Conservation (phyloP, 2,329 filamentous ascomycete species). For the Alternaria gansuensis region DNA sequence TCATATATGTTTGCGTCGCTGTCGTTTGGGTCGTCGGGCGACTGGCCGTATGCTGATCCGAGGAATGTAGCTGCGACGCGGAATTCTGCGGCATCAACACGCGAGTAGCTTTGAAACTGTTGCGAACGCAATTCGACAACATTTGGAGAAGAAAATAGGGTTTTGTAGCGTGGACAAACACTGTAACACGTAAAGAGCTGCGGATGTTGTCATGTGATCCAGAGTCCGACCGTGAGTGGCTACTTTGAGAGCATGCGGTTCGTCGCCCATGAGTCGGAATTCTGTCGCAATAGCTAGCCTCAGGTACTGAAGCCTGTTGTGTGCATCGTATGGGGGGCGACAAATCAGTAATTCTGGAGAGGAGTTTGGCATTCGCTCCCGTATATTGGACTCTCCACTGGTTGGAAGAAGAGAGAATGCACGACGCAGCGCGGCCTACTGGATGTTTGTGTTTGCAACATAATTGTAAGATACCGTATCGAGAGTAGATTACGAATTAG, state of each 20-base stretch:
- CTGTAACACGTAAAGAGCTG: background rate
- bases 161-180: background rate
- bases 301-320: background rate
- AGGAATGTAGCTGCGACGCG: background rate
- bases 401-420: background rate
- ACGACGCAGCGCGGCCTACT: background rate
- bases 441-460: too few species aligned
- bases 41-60: background rate
- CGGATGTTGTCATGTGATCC: background rate
- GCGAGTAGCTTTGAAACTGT: too few species aligned
- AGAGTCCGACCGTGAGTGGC: background rate
- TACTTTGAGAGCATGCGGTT: conserved; percentile 5
- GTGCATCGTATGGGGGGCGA: background rate
- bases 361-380: background rate
- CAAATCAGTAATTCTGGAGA: background rate
- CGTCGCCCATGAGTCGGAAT: background rate
- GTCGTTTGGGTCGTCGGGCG: background rate
- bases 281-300: background rate
- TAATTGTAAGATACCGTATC: too few species aligned
- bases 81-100: background rate
- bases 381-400: background rate
- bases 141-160: background rate
- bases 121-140: background rate
- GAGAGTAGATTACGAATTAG: background rate
- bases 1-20: background rate